These are phyloP conservation scores for Apophysomyces variabilis DNA, from an alignment of 371 early-diverging fungal species.

Conservation along the genomic window DNA sequence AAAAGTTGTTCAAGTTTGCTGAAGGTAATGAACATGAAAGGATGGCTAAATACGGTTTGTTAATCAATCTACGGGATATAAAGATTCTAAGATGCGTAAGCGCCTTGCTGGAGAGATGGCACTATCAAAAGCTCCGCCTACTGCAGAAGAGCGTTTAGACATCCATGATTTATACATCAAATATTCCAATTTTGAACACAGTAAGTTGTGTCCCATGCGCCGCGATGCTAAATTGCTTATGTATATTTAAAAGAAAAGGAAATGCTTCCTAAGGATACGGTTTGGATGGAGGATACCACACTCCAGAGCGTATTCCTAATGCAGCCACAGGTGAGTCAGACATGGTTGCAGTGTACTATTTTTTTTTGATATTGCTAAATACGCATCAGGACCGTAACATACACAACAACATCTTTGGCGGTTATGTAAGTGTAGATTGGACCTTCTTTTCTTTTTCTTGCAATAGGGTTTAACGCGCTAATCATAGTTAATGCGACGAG, in stretches of 20 bases:
- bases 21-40: slow-evolving; percentile 41
- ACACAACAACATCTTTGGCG: slow-evolving; percentile 94
- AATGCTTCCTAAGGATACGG: slow-evolving; percentile 54
- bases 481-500: slow-evolving; percentile 67
- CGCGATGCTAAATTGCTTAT: not conserved
- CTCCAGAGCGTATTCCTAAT: slow-evolving; percentile 74
- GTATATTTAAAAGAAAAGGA: slow-evolving; percentile 10
- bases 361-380: not conserved
- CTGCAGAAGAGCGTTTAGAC: slow-evolving; percentile 75
- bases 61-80: not conserved
- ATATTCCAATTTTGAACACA: slow-evolving; percentile 48
- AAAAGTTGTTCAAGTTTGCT: slow-evolving; percentile 73
- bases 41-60: not conserved
- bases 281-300: slow-evolving; percentile 84
- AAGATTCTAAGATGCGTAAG: slow-evolving; percentile 74
- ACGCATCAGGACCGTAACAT: slow-evolving; percentile 76
- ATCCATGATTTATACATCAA: slow-evolving; percentile 86
- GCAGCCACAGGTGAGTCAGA: slow-evolving; percentile 64
- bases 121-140: slow-evolving; percentile 78
- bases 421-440: slow-evolving; percentile 41
- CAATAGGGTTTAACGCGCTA: not conserved
- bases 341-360: not conserved
- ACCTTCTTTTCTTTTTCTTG: not conserved
- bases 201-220: not conserved
- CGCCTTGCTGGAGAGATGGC: slow-evolving; percentile 57